Conservation (phyloP, 306 rosid genomes). For the Cajanus cajan region DNA sequence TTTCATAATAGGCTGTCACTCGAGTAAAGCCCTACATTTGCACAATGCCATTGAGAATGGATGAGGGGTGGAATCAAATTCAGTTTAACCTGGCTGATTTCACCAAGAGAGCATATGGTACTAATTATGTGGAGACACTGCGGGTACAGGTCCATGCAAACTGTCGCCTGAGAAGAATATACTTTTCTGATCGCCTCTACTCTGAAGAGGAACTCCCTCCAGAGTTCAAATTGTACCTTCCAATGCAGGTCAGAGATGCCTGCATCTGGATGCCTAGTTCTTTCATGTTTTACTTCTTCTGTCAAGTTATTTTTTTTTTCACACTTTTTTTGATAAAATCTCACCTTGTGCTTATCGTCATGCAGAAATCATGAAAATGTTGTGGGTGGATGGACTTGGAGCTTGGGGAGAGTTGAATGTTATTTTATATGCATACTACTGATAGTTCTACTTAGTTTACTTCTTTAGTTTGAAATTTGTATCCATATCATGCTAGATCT, state of each 20-base stretch:
- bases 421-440: neutral
- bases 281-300: neutral
- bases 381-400: slow-evolving; percentile 7
- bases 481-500: neutral
- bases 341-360: neutral
- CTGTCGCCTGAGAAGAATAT: slow-evolving; percentile 91
- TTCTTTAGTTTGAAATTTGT: neutral
- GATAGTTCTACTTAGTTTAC: neutral
- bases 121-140: slow-evolving; percentile 93
- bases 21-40: slow-evolving; percentile 90
- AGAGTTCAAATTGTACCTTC: slow-evolving; percentile 89
- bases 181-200: slow-evolving; percentile 88
- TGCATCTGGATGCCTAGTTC: neutral
- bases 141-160: slow-evolving; percentile 97
- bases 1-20: slow-evolving; percentile 57
- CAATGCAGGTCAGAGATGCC: slow-evolving; percentile 65
- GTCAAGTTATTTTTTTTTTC: neutral
- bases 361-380: slow-evolving; percentile 44
- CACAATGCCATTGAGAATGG: slow-evolving; percentile 90
- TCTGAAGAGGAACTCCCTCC: slow-evolving; percentile 97
- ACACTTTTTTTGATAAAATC: neutral
- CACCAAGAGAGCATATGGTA: slow-evolving; percentile 92
- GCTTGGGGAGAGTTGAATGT: neutral
- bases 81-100: slow-evolving; percentile 81
- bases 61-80: slow-evolving; percentile 96